Conservation (phyloP, 805 yeast species). For the Candida xyloterini region DNA sequence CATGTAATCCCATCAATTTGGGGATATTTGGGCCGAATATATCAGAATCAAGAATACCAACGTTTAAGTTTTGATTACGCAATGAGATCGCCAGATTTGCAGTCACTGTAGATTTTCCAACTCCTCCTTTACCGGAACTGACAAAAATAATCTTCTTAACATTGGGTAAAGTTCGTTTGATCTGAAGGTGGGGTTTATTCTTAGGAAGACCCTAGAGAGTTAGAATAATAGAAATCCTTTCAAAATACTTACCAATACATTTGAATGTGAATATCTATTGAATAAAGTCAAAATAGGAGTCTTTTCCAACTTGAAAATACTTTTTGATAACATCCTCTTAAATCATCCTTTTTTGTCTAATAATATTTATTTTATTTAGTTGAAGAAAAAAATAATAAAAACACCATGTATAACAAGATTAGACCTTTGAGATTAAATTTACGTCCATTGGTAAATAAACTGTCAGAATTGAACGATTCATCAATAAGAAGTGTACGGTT, state of each 20-base stretch:
- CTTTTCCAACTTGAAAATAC: neutral
- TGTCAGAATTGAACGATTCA: neutral
- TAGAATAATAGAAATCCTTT: neutral
- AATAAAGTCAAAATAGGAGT: neutral
- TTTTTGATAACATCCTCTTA: neutral
- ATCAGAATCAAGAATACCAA: slow-evolving; percentile 77
- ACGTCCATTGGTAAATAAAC: neutral
- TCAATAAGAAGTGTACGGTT: neutral
- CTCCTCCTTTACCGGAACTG: slow-evolving; percentile 79
- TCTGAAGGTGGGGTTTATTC: slow-evolving; percentile 49
- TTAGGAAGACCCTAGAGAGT: slow-evolving; percentile 42
- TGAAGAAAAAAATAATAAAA: slow-evolving; percentile 1
- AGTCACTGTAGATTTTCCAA: slow-evolving; percentile 74
- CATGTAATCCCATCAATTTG: slow-evolving; percentile 58
- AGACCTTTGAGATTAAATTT: neutral
- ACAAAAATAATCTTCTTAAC: slow-evolving; percentile 63
- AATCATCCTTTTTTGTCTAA: neutral
- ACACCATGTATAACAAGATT: slow-evolving; percentile 2
- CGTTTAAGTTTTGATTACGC: slow-evolving; percentile 48
- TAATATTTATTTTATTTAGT: neutral
- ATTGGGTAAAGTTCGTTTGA: slow-evolving; percentile 53
- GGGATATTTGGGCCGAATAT: slow-evolving; percentile 86
- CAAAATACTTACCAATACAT: slow-evolving; percentile 47
- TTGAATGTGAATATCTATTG: slow-evolving; percentile 37
- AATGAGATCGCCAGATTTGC: slow-evolving; percentile 67